Evolutionary conservation across 2,329 filamentous ascomycete species (phyloP).

Genomic region (Cryphonectria parasitica): DNA sequence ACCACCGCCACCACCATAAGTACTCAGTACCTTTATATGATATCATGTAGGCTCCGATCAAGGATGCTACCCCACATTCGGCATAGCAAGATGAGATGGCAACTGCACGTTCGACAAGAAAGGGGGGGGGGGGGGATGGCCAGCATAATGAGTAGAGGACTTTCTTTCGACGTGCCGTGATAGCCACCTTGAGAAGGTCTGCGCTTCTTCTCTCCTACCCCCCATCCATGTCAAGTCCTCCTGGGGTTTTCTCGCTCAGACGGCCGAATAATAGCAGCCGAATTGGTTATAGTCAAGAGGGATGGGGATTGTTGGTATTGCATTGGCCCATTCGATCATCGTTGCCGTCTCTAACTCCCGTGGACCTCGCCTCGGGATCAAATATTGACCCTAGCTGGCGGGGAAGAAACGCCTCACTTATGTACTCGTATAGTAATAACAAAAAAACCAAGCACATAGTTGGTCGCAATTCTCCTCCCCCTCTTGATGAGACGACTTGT

Average conservation of each 20-base stretch:
- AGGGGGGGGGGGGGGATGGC: too few relatives aligned
- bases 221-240: background rate
- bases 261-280: background rate
- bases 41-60: background rate
- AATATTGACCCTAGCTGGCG: background rate
- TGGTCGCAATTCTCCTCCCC: too few relatives aligned
- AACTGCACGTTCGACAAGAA: background rate
- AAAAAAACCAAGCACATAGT: too few relatives aligned
- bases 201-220: background rate
- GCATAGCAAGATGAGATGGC: background rate
- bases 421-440: too few relatives aligned
- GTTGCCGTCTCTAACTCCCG: constrained; percentile 17
- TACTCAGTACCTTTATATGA: background rate
- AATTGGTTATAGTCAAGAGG: background rate
- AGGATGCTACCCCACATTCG: background rate
- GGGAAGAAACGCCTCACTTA: background rate
- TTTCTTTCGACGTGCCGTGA: background rate
- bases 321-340: background rate
- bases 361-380: background rate
- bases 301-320: background rate
- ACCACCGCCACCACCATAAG: background rate
- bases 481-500: too few relatives aligned
- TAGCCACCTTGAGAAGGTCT: background rate
- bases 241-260: too few relatives aligned
- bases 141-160: background rate